phyloP scores from a whole-genome alignment of 2,329 filamentous ascomycete species.

The Mycogone perniciosa region DNA sequence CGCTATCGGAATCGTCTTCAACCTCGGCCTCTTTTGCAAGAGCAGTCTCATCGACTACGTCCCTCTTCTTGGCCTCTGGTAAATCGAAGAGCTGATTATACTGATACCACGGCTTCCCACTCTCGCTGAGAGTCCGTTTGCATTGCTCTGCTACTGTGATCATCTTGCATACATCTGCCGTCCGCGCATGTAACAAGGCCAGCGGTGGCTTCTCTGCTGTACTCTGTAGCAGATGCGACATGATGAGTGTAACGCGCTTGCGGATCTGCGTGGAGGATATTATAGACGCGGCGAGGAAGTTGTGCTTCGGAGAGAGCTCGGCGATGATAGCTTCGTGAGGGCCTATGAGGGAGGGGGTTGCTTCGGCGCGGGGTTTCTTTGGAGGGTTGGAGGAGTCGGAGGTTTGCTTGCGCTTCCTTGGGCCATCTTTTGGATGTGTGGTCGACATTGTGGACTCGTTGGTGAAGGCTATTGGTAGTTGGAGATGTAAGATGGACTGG shows the following conservation, averaged over 20 bases:
- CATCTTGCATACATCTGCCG: slow-evolving; percentile 54
- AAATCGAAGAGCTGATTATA: slow-evolving; percentile 52
- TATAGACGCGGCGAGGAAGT: slow-evolving; percentile 47
- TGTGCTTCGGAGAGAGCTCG: slow-evolving; percentile 40
- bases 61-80: slow-evolving; percentile 21
- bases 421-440: not conserved
- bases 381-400: not conserved
- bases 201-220: slow-evolving; percentile 23
- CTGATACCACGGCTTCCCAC: slow-evolving; percentile 45
- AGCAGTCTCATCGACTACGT: slow-evolving; percentile 37
- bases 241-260: slow-evolving; percentile 43
- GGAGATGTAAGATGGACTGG: not conserved
- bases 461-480: not conserved
- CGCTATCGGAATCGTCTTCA: slow-evolving; percentile 19
- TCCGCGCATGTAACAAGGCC: slow-evolving; percentile 46
- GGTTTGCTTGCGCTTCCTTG: slow-evolving; percentile 12
- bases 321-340: slow-evolving; percentile 38
- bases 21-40: slow-evolving; percentile 34
- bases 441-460: slow-evolving; percentile 8
- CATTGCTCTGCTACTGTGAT: slow-evolving; percentile 62
- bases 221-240: slow-evolving; percentile 36
- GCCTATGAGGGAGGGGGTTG: slow-evolving; percentile 21
- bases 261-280: slow-evolving; percentile 55
- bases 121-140: slow-evolving; percentile 48
- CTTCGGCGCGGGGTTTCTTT: slow-evolving; percentile 12